Evolutionary conservation across 176 grass and related monocot genomes (phyloP).

Genomic region (Coix lacrymajobi): DNA sequence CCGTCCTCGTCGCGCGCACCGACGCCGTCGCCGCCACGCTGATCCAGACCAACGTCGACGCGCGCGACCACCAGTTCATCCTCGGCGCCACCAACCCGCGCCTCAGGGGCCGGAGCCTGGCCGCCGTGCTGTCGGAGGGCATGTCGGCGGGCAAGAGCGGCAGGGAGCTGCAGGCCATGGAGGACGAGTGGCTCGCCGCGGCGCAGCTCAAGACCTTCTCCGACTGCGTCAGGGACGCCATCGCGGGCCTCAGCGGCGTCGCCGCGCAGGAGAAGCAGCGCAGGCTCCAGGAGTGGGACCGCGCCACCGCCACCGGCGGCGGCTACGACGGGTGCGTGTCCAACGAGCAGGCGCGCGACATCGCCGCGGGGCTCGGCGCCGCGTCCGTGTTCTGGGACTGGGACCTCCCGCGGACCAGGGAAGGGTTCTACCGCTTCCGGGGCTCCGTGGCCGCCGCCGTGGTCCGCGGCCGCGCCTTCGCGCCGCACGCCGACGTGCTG

Average conservation of each 20-base stretch:
- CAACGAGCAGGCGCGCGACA: constrained; percentile 52
- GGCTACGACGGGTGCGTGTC: constrained; percentile 53
- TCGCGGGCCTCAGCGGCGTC: constrained; percentile 23
- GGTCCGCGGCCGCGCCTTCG: constrained; percentile 64
- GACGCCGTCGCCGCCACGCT: constrained; percentile 81
- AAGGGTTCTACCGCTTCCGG: constrained; percentile 86
- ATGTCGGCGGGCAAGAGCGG: constrained; percentile 53
- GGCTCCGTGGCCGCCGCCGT: constrained; percentile 77
- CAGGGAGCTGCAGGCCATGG: constrained; percentile 61
- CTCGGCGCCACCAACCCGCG: constrained; percentile 58
- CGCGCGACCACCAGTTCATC: constrained; percentile 87
- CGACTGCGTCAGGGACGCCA: constrained; percentile 56
- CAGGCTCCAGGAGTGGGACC: constrained; percentile 55
- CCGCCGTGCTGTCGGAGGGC: constrained; percentile 37
- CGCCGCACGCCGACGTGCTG: constrained; percentile 70
- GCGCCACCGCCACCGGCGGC: constrained; percentile 36
- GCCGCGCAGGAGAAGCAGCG: constrained; percentile 46
- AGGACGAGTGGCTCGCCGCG: constrained; percentile 61
- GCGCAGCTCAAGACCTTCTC: constrained; percentile 77
- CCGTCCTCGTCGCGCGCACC: constrained; percentile 65
- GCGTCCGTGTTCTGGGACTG: constrained; percentile 78
- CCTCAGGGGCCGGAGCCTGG: constrained; percentile 39
- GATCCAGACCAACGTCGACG: constrained; percentile 93
- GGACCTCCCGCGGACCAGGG: constrained; percentile 79
- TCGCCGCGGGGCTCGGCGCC: constrained; percentile 59